Evolutionary conservation across 2,329 filamentous ascomycete species (phyloP).

Genomic region (Fusarium sp.): DNA sequence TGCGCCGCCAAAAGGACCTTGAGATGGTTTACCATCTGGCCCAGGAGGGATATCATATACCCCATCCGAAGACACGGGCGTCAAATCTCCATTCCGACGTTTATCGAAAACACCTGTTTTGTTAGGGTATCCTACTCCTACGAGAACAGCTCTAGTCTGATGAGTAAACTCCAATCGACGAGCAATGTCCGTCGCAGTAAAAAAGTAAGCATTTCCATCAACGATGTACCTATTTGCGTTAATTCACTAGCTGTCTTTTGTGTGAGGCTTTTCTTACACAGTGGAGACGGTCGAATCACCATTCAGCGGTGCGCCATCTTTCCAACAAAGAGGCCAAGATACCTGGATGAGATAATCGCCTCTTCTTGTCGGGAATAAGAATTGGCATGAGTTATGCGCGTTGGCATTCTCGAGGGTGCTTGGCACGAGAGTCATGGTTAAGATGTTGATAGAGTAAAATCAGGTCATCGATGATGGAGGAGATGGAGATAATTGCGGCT

Average conservation of each 20-base stretch:
- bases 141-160: constrained; percentile 45
- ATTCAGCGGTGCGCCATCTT: constrained; percentile 31
- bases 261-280: constrained; percentile 42
- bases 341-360: constrained; percentile 48
- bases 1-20: constrained; percentile 54
- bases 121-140: constrained; percentile 51
- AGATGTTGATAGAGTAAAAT: not conserved
- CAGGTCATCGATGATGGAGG: not conserved
- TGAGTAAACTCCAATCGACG: constrained; percentile 45
- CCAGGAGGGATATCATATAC: constrained; percentile 39
- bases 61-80: constrained; percentile 38
- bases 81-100: constrained; percentile 49
- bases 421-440: constrained; percentile 22
- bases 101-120: constrained; percentile 45
- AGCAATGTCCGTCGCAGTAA: constrained; percentile 49
- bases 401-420: not conserved
- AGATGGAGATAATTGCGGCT: not conserved
- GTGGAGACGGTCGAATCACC: constrained; percentile 37
- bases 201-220: constrained; percentile 53
- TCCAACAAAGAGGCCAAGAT: constrained; percentile 48
- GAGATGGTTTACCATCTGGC: constrained; percentile 36
- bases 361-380: constrained; percentile 26
- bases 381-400: constrained; percentile 39
- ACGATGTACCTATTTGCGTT: constrained; percentile 47
- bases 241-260: not conserved